phyloP scores from a whole-genome alignment of 2,329 filamentous ascomycete genomes.

The Fusarium abutilonis region DNA sequence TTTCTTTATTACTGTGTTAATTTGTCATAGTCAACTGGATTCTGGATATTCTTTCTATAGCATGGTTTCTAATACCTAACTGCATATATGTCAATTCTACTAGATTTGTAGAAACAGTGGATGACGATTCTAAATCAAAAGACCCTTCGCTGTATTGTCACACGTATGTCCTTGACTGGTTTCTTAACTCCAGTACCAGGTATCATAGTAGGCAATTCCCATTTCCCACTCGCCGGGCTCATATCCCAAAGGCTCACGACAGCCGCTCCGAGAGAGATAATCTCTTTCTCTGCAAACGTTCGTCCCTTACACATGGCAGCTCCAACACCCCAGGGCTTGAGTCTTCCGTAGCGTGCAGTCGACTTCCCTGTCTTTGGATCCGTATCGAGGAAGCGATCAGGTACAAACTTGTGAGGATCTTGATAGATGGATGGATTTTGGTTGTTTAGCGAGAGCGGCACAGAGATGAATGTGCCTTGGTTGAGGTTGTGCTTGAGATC shows the following conservation, averaged over 20 bases:
- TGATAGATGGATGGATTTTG: conserved; percentile 29
- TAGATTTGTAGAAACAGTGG: no score
- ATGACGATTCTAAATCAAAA: not conserved
- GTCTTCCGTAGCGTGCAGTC: conserved; percentile 32
- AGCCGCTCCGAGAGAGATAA: conserved; percentile 28
- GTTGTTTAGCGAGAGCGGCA: conserved; percentile 28
- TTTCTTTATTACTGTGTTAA: no score
- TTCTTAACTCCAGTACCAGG: conserved; percentile 30
- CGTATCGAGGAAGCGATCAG: conserved; percentile 35
- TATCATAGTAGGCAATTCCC: conserved; percentile 26
- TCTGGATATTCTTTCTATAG: no score
- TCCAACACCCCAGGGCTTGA: conserved; percentile 40
- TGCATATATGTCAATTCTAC: no score
- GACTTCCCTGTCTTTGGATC: conserved; percentile 20
- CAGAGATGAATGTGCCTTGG: conserved; percentile 35
- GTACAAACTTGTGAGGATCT: conserved; percentile 31
- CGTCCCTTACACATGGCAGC: conserved; percentile 41
- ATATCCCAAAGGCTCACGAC: conserved; percentile 35
- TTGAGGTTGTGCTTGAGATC: conserved; percentile 23
- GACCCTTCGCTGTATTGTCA: conserved; percentile 30
- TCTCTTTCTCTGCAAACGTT: conserved; percentile 42
- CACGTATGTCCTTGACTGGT: conserved; percentile 27
- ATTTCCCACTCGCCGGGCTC: conserved; percentile 9
- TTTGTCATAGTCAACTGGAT: no score
- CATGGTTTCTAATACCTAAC: no score